Percentiles rank a stretch among this genome's conserved stretches.
Evolutionary conservation across 108 stramenopile genomes (phyloP).

Genomic region (Cylindrotheca fusiformis): DNA sequence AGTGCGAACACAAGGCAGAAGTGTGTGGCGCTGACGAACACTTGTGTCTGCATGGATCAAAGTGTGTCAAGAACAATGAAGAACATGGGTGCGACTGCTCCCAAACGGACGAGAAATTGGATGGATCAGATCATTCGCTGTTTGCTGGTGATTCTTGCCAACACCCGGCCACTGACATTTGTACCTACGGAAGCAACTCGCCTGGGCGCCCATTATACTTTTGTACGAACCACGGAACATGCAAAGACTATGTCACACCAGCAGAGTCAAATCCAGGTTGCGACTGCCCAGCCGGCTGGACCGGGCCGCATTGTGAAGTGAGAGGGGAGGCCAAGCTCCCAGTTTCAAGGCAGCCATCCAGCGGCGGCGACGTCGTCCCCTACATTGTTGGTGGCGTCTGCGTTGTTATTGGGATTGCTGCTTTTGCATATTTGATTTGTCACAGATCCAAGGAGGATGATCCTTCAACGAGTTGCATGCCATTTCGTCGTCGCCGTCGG

Average conservation of each 20-base stretch:
- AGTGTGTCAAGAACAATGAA: conserved; percentile 28
- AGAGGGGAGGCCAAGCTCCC: background rate
- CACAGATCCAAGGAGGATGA: background rate
- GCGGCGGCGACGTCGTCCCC: background rate
- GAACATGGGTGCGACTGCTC: conserved; percentile 43
- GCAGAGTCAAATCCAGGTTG: conserved; percentile 36
- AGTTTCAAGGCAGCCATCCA: background rate
- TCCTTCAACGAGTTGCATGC: conserved; percentile 1
- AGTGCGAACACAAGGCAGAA: conserved; percentile 36
- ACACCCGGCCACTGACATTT: conserved; percentile 40
- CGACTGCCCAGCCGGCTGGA: conserved; percentile 20
- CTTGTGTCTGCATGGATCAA: conserved; percentile 44
- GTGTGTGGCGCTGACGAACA: conserved; percentile 31
- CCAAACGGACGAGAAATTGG: conserved; percentile 20
- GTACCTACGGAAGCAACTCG: conserved; percentile 9
- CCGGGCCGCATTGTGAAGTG: conserved; percentile 44
- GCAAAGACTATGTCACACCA: conserved; percentile 27
- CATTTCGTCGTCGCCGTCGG: conserved; percentile 8
- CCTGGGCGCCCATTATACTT: conserved; percentile 30
- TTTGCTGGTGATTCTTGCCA: conserved; percentile 50
- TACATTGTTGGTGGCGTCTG: background rate
- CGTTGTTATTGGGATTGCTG: background rate
- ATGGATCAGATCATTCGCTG: background rate
- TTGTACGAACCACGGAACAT: conserved; percentile 48
- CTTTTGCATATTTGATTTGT: background rate